Evolutionary conservation across 2,329 filamentous ascomycete genomes (phyloP), one percentile per base, ranked within the genome.

Genomic region (Sporothrix mexicana): DNA sequence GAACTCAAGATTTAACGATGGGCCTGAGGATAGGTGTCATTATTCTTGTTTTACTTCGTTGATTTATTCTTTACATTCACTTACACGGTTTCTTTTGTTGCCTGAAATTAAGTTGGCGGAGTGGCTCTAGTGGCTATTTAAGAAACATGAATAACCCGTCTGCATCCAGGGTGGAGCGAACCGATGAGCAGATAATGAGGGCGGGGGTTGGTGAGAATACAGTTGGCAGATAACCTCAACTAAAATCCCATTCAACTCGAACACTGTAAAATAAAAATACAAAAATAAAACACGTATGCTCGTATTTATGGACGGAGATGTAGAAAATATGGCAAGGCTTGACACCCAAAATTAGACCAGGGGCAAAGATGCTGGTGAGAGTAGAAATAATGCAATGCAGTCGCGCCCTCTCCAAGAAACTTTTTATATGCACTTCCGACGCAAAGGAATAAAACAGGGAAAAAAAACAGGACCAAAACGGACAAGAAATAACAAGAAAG

Each of bases 401-500:
- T 20, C 30, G 47, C 49, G 23, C 25, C 49, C 49, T 23, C 66
- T 51, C 66, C 47, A 45, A 36, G 12, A 59, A 64, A 23, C n/a
- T 47, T 69, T 69, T 69, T 55, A 43, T 25, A 41, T 69, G 47
- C 30, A n/a, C 25, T 17, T 36, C 47, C 10, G 23, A 36, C 51
- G 64, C 49, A 43, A 71, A 47, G 15, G 49, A 36, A 72, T 20
- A 17, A 23, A 49, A 20, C 9, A 64, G 41, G 17, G 15, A 69
- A 49, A 69, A 49, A 17, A 25, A 12, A 20, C 25, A 36, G 64
- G 15, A 30, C 55, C 61, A 57, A 59, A 67, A 67, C 9, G 13
- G 8, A 47, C 59, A 23, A 55, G 62, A 55, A 55, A 17, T n/a
- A 12, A 43, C 15, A 59, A 41, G 20, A 2, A 23, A 47, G 1